Base-by-base conservation (phyloP, 2,329 filamentous ascomycete genomes). In the Talaromyces sp. region DNA sequence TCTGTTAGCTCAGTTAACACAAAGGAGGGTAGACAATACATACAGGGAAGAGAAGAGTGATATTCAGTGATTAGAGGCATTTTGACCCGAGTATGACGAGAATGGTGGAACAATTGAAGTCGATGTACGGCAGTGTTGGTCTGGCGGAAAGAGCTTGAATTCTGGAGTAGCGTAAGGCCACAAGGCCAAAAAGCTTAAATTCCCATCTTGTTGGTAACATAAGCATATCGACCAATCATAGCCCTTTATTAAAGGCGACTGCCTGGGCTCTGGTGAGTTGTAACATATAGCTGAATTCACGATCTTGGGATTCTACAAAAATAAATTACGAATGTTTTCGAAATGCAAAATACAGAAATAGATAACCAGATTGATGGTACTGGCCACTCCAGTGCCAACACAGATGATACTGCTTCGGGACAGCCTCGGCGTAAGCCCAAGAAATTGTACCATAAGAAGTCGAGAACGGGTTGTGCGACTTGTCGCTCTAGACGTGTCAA, bases 1-100 rank as follows among this genome's bases (percentile, higher is more conserved):
- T 57, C 8, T 39, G 35, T 60, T 60, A 58, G 35, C 42, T 39
- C 68, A 37, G 60, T 67, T 65, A 18, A 40, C 42, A 58, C 69
- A 64, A 40, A 18, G n/a, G 42, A 28, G 23, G 14, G 25, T 14
- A 50, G n/a, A n/a, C 3, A 9, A 3, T 33, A 64, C 85, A 68
- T 84, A 92, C 90, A 93, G 56, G 91, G 90, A 23, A 96, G 86
- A 23, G 89, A 91, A 73, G 95, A 90, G 78, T 92, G 88, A 65
- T 88, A 84, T 73, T 86, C 84, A 66, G 84, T 84, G 66, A 88
- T 86, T 64, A 89, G 81, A 66, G 88, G 84, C 88, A 91, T 90
- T 5, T 54, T 62, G 56, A 61, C 2, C 12, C 35, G 23, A 42
- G 35, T n/a, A 7, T 31, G 21, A 7, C 11, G 31, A 35, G 28